Evolutionary conservation across 2,329 filamentous ascomycete genomes (phyloP), one percentile per base, ranked within the genome.

Genomic region (Calonectria pteridis): DNA sequence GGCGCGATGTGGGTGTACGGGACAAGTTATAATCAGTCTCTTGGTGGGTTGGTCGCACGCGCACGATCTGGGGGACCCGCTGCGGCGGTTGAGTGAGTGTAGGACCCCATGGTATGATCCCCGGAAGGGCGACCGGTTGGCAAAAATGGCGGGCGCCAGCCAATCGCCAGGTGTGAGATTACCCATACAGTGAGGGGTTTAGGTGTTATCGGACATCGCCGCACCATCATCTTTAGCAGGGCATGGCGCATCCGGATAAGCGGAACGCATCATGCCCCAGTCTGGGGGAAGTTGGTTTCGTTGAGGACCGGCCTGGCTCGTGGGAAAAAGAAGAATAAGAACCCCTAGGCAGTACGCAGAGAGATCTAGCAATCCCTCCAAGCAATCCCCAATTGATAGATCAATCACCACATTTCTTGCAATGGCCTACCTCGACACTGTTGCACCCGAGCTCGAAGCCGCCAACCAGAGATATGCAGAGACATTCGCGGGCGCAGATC

Each of bases 381-480:
- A 49, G 53, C 65, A 67, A 67, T 35, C n/a, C n/a, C 43, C 63
- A 62, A 46, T 71, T 64, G 63, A 71, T 23, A 76, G n/a, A 72
- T 69, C 64, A 67, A n/a, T n/a, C 23, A 43, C 66, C 6, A 76
- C 75, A 69, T 71, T n/a, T 10, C 16, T 43, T 43, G 31, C 73
- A 6, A 70, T 80, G 28, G 37, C 28, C 31, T 51, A 67, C 53
- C 49, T 67, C 5, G 31, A 73, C 0, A 78, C 79, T 1, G 69
- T 79, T 58, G 59, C 64, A 0, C 63, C 72, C 9, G 75, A 80
- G 5, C 71, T 80, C 49, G 78, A 80, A 74, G 75, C 74, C 18
- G 78, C 79, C 0, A 80, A 80, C 70, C 58, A 73, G 14, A 75
- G 67, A 28, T 80, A 74, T 69, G 79, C 77, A 29, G 73, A 76